These are phyloP conservation scores for Inga laurina DNA, from an alignment of 306 rosid species.

Conservation along the genomic window DNA sequence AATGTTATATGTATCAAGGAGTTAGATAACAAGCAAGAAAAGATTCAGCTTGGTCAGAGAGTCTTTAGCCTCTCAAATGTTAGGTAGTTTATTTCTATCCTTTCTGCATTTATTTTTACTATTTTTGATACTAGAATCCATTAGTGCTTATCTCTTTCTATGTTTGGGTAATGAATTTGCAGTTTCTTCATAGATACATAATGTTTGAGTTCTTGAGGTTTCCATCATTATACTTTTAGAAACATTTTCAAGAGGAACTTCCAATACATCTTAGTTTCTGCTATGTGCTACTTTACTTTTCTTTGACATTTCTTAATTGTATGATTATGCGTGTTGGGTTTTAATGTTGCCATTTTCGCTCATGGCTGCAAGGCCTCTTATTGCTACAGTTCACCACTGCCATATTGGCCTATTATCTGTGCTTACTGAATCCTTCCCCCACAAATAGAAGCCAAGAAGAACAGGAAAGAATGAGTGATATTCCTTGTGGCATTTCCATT, in stretches of 20 bases:
- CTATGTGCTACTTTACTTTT: neutral
- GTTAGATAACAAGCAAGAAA: neutral
- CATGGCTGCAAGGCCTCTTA: neutral
- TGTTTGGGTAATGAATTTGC: neutral
- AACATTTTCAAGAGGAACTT: neutral
- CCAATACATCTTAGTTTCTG: neutral
- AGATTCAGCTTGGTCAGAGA: neutral
- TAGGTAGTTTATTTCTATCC: neutral
- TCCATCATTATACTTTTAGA: neutral
- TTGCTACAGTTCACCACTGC: neutral
- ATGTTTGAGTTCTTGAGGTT: neutral
- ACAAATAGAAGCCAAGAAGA: neutral
- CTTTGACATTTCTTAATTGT: neutral
- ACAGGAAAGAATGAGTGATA: neutral
- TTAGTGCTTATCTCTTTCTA: neutral
- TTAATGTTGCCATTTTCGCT: neutral
- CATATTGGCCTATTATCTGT: neutral
- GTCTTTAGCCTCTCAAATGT: neutral
- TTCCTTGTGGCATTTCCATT: neutral
- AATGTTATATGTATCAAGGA: neutral
- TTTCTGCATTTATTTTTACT: neutral
- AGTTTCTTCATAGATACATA: neutral
- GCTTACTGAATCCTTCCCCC: neutral
- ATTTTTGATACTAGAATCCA: neutral
- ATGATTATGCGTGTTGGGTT: neutral